Base-by-base conservation (phyloP, 768 basidiomycete genomes). In the Leccinum disarticulatum region DNA sequence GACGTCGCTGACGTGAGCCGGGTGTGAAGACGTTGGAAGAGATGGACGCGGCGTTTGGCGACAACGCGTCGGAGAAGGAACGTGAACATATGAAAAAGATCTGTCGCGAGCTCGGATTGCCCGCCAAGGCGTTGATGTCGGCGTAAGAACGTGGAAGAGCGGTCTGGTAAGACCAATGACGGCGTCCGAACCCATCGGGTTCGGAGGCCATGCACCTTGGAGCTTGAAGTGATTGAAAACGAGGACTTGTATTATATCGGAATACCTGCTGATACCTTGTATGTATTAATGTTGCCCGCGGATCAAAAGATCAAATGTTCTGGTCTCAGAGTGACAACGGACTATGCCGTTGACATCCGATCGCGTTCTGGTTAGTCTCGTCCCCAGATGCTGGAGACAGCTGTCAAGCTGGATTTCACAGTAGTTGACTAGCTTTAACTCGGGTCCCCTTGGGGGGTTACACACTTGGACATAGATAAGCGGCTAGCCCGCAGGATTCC, bases 41-140 rank as follows among this genome's bases (percentile, higher is more conserved):
- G 41, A 75, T 73, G 73, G 67, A 73, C 31, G 66, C 64, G 3
- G 68, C 67, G 15, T 73, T 73, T 61, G 73, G 72, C 8, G 73
- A 73, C 17, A 64, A 65, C 13, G 57, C 68, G 50, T 61, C 70
- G 10, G 71, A 70, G 1, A 61, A 63, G 52, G 70, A 70, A 54
- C 68, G 61, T 6, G 59, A 70, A 17, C 72, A 57, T 15, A 68
- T 72, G 73, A 61, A 59, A 25, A 46, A n/a, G 27, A 72, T 73
- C 41, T 70, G 66, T 53, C 65, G 62, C 15, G 61, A 72, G 19
- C 64, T 75, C 28, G 72, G 72, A 7, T 60, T 73, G 28, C 73
- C 73, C 14, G 19, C 41, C 14, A 64, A 58, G 19, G 72, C 70
- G 5, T n/a, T 74, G 22, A 14, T 66, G 27, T 61, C 65, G 27